Evolutionary conservation across 1,284 basidiomycete species (phyloP), one percentile per base, ranked within the genome.

Genomic region (Tilletia setariae): DNA sequence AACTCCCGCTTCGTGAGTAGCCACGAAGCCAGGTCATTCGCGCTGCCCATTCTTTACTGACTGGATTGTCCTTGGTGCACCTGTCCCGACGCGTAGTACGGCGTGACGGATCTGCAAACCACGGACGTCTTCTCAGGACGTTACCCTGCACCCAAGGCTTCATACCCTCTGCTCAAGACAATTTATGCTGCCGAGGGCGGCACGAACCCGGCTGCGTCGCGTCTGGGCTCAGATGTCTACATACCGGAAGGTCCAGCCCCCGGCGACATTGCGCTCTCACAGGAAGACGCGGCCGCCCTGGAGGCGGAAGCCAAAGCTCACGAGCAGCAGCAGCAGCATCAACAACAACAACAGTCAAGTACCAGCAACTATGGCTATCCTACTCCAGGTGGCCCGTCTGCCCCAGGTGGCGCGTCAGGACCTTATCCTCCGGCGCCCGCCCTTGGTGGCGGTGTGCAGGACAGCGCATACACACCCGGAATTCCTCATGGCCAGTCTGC

Each of bases 141-240:
- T 1, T 6, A 32, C 4, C 56, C 42, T 11, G 67, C 67, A 35
- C 68, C 78, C 2, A 30, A 67, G 15, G 73, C 72, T 0, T 72
- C 73, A 21, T 67, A 69, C 61, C 78, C 79, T 1, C 72, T 81
- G 1, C 76, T 78, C 72, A 76, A 79, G 70, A 79, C 79, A 3
- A 67, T 81, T 49, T 80, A 78, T 40, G 74, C 74, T 28, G 77
- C 72, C 35, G 79, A 81, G 63, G 79, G 77, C 2, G 65, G 77
- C 15, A 72, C 78, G 0, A 67, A 25, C 1, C 56, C 56, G 6
- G 19, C 46, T 1, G 19, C 56, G 30, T 28, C 75, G 28, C 25
- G 75, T 42, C 70, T 80, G 66, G 78, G 78, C n/a, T 70, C 72
- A 13, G 73, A 80, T 21, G 56, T 61, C 44, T 49, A 68, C 9